Conservation (phyloP, 1,284 basidiomycete species). For the Athelia psychrophila region DNA sequence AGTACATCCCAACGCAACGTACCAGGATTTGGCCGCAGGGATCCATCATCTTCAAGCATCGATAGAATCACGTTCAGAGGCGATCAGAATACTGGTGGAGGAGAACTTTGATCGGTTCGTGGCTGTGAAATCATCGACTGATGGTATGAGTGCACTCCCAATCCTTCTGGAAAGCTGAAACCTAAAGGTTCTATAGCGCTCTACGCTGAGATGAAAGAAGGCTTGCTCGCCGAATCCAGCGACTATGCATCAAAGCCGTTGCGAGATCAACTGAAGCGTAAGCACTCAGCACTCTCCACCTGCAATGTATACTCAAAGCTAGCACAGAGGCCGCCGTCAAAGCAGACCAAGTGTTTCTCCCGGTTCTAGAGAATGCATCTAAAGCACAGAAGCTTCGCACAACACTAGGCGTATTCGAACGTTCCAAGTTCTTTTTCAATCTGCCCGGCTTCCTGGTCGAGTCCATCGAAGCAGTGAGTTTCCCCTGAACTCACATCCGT, state of each 20-base stretch:
- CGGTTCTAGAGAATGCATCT: conserved; percentile 93
- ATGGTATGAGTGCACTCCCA: conserved; percentile 54
- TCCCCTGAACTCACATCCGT: conserved; percentile 2
- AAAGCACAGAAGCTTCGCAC: conserved; percentile 93
- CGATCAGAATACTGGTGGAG: conserved; percentile 92
- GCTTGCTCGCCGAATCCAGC: conserved; percentile 71
- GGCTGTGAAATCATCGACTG: conserved; percentile 94
- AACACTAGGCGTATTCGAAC: conserved; percentile 93
- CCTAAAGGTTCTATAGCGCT: conserved; percentile 52
- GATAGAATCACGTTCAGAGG: conserved; percentile 88
- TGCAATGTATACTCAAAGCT: conserved; percentile 7
- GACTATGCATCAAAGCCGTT: conserved; percentile 87
- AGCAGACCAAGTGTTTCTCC: conserved; percentile 95
- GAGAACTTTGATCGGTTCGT: conserved; percentile 99
- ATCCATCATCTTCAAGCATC: conserved; percentile 71
- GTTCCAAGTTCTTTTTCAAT: conserved; percentile 98
- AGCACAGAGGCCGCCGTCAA: conserved; percentile 76
- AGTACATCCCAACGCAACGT: conserved; percentile 95
- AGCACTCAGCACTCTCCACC: conserved; percentile 17
- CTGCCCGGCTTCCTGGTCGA: conserved; percentile 92
- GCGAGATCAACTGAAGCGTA: conserved; percentile 83
- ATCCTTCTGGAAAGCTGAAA: conserved; percentile 1
- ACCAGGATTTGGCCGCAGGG: conserved; percentile 83
- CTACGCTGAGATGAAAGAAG: conserved; percentile 91
- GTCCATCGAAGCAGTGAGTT: conserved; percentile 79